Evolutionary conservation across 345 rosid species (phyloP).

Genomic region (Eucalyptus urophylla): DNA sequence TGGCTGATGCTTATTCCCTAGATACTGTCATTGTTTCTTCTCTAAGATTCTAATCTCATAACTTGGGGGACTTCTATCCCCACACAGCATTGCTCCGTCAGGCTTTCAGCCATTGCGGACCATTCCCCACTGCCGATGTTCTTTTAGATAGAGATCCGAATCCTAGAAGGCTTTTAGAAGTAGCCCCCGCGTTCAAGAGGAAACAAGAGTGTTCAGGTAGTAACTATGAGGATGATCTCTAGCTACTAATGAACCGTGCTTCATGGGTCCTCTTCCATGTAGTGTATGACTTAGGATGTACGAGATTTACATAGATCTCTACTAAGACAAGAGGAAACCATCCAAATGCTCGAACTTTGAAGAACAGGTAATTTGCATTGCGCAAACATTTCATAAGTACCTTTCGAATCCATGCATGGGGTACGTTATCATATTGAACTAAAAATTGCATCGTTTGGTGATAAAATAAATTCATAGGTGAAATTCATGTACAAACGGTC

Average conservation of each 20-base stretch:
- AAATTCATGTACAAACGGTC: not conserved
- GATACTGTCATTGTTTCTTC: not conserved
- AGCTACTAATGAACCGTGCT: not conserved
- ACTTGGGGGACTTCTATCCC: not conserved
- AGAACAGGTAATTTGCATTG: not conserved
- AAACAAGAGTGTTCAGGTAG: too few relatives aligned
- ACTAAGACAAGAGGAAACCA: too few relatives aligned
- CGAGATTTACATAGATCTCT: not conserved
- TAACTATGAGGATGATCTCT: not conserved
- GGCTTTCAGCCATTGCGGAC: not conserved
- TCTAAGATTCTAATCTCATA: not conserved
- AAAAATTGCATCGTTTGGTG: not conserved
- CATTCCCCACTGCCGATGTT: not conserved
- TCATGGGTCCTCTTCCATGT: not conserved
- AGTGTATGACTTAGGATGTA: not conserved
- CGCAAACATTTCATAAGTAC: not conserved
- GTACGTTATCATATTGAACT: not conserved
- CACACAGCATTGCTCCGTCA: not conserved
- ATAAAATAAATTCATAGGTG: too few relatives aligned
- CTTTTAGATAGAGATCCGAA: not conserved
- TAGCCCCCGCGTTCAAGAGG: not conserved
- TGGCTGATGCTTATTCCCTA: not conserved
- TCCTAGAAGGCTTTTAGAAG: not conserved
- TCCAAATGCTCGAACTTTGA: not conserved
- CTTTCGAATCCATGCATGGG: not conserved